These are phyloP conservation scores for Blastobotrys parvus DNA, from an alignment of 805 yeast genomes.

Conservation along the genomic window DNA sequence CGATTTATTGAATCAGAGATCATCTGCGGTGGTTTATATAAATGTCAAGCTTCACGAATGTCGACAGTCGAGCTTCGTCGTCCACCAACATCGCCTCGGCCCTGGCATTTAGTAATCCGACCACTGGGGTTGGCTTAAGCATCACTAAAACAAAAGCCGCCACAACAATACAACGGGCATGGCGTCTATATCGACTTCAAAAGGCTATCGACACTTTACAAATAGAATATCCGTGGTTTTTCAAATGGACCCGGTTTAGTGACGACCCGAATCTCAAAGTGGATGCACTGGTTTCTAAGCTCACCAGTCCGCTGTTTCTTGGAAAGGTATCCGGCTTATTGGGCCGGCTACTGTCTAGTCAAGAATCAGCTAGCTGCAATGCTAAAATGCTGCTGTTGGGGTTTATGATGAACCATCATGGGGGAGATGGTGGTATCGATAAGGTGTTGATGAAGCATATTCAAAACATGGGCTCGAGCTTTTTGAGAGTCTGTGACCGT, in stretches of 20 bases:
- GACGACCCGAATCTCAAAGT: background rate
- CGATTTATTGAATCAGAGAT: no score
- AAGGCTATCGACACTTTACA: constrained; percentile 5
- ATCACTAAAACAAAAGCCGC: constrained; percentile 6
- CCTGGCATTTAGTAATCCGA: no score
- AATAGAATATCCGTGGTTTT: constrained; percentile 14
- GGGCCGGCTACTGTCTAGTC: constrained; percentile 12
- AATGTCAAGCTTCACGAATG: no score
- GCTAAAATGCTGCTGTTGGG: constrained; percentile 17
- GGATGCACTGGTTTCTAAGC: background rate
- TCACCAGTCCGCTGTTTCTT: constrained; percentile 2
- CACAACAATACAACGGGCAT: constrained; percentile 12
- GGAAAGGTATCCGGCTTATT: constrained; percentile 4
- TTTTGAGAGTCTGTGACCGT: constrained; percentile 11
- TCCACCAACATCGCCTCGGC: no score
- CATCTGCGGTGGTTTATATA: no score
- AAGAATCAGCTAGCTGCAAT: constrained; percentile 12
- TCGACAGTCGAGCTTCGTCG: no score
- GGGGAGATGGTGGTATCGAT: background rate
- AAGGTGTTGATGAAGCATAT: constrained; percentile 5
- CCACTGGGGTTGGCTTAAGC: no score
- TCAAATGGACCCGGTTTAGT: constrained; percentile 9
- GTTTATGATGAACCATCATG: constrained; percentile 15
- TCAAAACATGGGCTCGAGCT: constrained; percentile 10
- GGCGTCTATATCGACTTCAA: constrained; percentile 10